A percentile compares a stretch with the other conserved stretches of the same genome.
phyloP scores from a whole-genome alignment of 1,284 basidiomycete genomes.

The Marasmius fiardii region DNA sequence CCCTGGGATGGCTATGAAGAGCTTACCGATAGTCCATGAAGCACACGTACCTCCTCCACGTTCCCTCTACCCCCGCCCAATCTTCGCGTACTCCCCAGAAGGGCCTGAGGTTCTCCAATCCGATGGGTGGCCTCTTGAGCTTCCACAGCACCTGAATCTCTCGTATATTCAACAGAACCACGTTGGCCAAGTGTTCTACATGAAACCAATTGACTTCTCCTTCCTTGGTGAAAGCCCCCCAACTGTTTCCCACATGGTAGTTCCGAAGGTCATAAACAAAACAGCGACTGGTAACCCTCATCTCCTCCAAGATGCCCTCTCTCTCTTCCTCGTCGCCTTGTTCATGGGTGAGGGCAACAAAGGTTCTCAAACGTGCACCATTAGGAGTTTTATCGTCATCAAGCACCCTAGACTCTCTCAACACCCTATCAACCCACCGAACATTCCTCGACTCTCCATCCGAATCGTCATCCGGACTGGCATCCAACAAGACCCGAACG shows the following conservation, averaged over 20 bases:
- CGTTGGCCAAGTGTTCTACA: conserved; percentile 53
- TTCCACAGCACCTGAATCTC: conserved; percentile 38
- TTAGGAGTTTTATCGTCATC: conserved; percentile 18
- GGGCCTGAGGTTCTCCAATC: conserved; percentile 45
- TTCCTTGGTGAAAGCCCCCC: conserved; percentile 51
- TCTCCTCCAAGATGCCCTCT: conserved; percentile 23
- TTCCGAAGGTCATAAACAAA: conserved; percentile 64
- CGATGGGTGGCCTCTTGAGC: conserved; percentile 40
- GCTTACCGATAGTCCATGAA: conserved; percentile 73
- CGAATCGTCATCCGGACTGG: conserved; percentile 29
- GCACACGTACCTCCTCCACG: conserved; percentile 65
- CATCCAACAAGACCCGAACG: conserved; percentile 37
- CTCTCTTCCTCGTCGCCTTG: conserved; percentile 19
- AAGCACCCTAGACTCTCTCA: conserved; percentile 34
- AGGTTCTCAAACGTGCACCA: conserved; percentile 20
- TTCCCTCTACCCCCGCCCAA: conserved; percentile 69
- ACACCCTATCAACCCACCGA: conserved; percentile 36
- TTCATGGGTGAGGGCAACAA: conserved; percentile 14
- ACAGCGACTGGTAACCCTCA: conserved; percentile 46
- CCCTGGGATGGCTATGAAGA: neutral
- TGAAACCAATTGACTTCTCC: conserved; percentile 57
- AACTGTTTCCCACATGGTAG: conserved; percentile 44
- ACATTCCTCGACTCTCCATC: conserved; percentile 32
- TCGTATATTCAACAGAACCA: conserved; percentile 55
- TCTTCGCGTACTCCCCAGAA: conserved; percentile 53